Conservation (phyloP, 441 rosid genomes). For the Corymbia citriodora region DNA sequence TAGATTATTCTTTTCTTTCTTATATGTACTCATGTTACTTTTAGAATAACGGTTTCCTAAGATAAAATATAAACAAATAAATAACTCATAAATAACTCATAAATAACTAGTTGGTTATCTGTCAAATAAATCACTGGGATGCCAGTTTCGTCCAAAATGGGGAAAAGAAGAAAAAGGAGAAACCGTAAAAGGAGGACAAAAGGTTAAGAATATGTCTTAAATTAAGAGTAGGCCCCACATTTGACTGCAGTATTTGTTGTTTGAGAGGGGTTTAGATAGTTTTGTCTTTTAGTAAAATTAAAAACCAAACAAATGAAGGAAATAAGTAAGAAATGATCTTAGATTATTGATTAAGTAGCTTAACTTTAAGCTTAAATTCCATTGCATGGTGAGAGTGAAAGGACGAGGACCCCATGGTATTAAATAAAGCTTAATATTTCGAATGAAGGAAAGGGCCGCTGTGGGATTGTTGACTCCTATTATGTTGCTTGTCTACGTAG, state of each 20-base stretch:
- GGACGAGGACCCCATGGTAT: not conserved
- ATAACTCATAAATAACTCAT: not conserved
- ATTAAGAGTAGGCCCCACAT: not conserved
- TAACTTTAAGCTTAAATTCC: not conserved
- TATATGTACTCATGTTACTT: too few relatives aligned
- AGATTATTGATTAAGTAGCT: too few relatives aligned
- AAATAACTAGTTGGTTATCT: not conserved
- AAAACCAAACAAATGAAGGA: not conserved
- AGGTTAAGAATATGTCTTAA: not conserved
- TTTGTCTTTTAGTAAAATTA: too few relatives aligned
- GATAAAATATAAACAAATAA: not conserved
- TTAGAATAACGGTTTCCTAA: not conserved
- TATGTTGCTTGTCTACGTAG: not conserved
- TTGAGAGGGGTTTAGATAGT: not conserved
- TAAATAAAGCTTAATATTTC: not conserved
- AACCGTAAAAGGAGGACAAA: not conserved
- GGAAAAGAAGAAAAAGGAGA: too few relatives aligned
- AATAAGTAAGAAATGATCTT: not conserved
- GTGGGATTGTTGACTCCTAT: not conserved
- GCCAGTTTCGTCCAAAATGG: not conserved
- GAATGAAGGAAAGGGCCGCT: not conserved
- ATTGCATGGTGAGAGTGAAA: not conserved
- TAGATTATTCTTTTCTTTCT: not conserved
- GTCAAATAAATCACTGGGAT: not conserved
- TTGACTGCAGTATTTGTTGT: not conserved